These are phyloP conservation scores for Saprolegnia diclina DNA, from an alignment of 352 stramenopile genomes.

Conservation along the genomic window DNA sequence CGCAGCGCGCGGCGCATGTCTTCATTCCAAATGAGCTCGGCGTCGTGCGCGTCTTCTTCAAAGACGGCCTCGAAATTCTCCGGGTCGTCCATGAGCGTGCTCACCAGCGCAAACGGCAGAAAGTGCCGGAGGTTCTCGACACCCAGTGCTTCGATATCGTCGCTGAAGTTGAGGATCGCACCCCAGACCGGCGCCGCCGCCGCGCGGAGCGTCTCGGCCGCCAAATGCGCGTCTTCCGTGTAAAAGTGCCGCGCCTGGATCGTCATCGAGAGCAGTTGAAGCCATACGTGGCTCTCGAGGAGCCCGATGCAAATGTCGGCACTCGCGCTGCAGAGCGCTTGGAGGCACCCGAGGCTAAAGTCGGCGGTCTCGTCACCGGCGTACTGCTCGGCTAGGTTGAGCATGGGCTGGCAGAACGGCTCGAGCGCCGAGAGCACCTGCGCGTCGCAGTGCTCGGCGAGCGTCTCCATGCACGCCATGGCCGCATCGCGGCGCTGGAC, in stretches of 20 bases:
- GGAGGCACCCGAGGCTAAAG: not conserved
- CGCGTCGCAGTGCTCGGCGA: slow-evolving; percentile 2
- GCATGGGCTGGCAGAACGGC: slow-evolving; percentile 14
- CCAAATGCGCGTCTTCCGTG: slow-evolving; percentile 5
- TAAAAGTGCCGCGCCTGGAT: slow-evolving; percentile 17
- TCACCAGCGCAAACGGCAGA: slow-evolving; percentile 4
- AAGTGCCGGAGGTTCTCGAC: not conserved
- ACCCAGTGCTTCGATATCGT: not conserved
- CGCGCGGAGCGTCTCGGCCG: not conserved
- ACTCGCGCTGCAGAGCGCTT: slow-evolving; percentile 8
- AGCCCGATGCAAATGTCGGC: slow-evolving; percentile 1
- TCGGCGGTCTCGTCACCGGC: not conserved
- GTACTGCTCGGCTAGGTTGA: slow-evolving; percentile 11
- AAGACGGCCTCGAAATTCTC: slow-evolving; percentile 1
- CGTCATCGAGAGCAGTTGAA: slow-evolving; percentile 9
- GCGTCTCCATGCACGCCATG: slow-evolving; percentile 18
- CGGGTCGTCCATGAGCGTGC: not conserved
- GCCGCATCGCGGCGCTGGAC: slow-evolving; percentile 17
- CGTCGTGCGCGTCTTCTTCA: slow-evolving; percentile 12
- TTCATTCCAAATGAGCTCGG: slow-evolving; percentile 23
- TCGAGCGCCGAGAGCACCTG: not conserved
- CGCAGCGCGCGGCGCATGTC: slow-evolving; percentile 10
- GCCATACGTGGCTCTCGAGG: not conserved
- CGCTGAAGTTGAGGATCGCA: not conserved
- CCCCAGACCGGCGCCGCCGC: slow-evolving; percentile 6